A percentile compares a stretch with the other conserved stretches of the same genome.
These are phyloP conservation scores for Talaromyces sp. DNA, from an alignment of 2,329 filamentous ascomycete genomes.

Conservation along the genomic window DNA sequence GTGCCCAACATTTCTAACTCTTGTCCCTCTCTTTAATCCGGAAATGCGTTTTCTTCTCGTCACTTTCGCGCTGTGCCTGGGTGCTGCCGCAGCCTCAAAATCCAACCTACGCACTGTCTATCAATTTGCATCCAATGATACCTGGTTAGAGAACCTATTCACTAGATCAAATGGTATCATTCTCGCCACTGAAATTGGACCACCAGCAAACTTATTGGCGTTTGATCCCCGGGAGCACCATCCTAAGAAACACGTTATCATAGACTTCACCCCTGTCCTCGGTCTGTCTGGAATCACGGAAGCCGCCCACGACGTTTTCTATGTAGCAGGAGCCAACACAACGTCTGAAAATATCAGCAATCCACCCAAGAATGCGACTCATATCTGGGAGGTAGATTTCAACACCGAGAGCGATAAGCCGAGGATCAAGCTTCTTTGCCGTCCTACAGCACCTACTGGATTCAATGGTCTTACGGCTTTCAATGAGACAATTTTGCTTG, in stretches of 20 bases:
- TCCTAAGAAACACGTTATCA: not conserved
- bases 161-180: constrained; percentile 1
- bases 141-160: not conserved
- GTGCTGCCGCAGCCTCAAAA: not conserved
- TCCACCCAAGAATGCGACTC: not conserved
- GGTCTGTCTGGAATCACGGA: not conserved
- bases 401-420: not conserved
- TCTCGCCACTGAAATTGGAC: not conserved
- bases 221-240: not conserved
- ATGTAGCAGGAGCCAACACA: not conserved
- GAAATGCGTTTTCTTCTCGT: not conserved
- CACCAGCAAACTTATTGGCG: not conserved
- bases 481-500: constrained; percentile 1
- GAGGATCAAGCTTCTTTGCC: not conserved
- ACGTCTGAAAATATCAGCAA: constrained; percentile 1
- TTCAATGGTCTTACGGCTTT: not conserved
- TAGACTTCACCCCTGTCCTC: not conserved
- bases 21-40: not conserved
- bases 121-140: not conserved
- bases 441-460: not conserved
- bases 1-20: no score
- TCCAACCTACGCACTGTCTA: not conserved
- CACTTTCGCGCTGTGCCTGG: not conserved
- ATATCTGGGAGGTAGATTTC: constrained; percentile 1
- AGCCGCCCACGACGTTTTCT: not conserved